Base-by-base conservation (phyloP, 1,284 basidiomycete species). In the Marasmius tenuissimus region DNA sequence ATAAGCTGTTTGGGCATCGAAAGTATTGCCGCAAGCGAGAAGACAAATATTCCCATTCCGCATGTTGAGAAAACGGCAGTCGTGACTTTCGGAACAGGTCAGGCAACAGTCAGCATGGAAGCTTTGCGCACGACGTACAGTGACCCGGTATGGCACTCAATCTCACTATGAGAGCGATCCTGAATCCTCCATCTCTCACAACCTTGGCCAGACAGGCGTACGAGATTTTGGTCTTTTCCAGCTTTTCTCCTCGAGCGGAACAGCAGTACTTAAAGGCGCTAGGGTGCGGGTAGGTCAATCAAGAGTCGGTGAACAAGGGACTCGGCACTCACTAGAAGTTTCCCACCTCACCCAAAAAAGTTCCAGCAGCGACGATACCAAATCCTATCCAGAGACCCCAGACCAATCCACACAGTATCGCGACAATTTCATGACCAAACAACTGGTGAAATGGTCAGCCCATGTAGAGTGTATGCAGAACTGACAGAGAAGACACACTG, bases 61-160 rank as follows among this genome's bases (percentile, higher is more conserved):
- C 85, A 87, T 0, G 87, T 85, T 0, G 88, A 79, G 67, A 90
- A 90, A 3, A 89, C 81, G 22, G 85, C 85, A 0, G 88, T 87
- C 0, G 82, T 81, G 63, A 83, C 81, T 83, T 57, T 22, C 18
- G 40, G 35, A 18, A 37, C 20, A 63, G 51, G 18, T 40, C 27
- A 6, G 14, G 22, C 27, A n/a, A 35, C 22, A 35, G 35, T 33
- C 20, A 51, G 9, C 6, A 38, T 34, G 47, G 34, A 22, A 35
- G 37, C 42, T 20, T 20, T n/a, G 11, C 54, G 53, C 37, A 22
- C 4, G 35, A 74, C 80, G 61, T 59, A 84, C 81, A 83, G 59
- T 83, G 83, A n/a, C 84, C 85, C 0, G 89, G 89, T 35, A 90
- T 84, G 16, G 85, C 86, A 56, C 83, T 85, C 47, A 86, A 76